phyloP scores from a whole-genome alignment of 371 early-diverging fungal species.

The Circinella umbellata region DNA sequence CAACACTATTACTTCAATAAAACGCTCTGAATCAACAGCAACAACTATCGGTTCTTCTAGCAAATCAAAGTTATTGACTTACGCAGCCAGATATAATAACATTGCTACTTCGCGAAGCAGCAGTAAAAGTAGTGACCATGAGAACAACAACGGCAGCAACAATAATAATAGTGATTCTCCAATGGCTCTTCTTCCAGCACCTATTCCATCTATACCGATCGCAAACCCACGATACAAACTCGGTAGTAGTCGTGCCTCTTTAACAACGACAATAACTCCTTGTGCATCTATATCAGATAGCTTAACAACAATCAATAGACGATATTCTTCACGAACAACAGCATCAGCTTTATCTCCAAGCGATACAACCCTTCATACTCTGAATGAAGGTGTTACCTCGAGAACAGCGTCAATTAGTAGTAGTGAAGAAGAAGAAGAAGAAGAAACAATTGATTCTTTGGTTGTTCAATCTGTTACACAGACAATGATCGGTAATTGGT shows the following conservation, averaged over 20 bases:
- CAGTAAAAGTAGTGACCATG: too few relatives aligned
- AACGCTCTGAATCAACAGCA: neutral
- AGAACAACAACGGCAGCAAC: too few relatives aligned
- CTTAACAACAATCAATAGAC: neutral
- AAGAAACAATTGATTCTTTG: constrained; percentile 25
- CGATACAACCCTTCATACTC: neutral
- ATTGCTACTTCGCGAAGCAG: too few relatives aligned
- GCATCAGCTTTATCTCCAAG: neutral
- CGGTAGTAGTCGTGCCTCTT: neutral
- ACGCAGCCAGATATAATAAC: constrained; percentile 2
- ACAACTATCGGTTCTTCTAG: neutral
- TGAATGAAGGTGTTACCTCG: neutral
- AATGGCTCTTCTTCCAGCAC: neutral
- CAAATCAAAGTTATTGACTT: neutral
- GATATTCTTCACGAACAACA: neutral
- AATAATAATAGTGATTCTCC: neutral
- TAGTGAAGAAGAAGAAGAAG: constrained; percentile 55
- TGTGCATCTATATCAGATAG: neutral
- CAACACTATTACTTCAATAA: neutral
- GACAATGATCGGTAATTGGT: constrained; percentile 83
- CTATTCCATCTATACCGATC: neutral
- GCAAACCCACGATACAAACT: neutral
- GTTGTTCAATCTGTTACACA: constrained; percentile 71
- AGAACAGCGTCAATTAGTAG: neutral
- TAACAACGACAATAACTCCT: neutral